phyloP scores from a whole-genome alignment of 1,284 basidiomycete species.

The Apiotrichum laibachii region DNA sequence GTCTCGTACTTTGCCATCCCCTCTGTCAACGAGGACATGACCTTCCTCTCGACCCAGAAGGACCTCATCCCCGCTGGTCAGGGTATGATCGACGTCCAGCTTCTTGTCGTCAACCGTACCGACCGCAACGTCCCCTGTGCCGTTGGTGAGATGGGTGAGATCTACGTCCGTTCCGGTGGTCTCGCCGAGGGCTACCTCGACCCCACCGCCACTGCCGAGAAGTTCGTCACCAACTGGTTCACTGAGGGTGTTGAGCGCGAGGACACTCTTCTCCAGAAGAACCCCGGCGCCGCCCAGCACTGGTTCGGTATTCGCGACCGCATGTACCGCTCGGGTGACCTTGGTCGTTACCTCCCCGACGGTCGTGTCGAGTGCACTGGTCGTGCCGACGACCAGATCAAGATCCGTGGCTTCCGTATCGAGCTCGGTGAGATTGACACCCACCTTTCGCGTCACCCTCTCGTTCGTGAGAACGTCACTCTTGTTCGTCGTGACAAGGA shows the following conservation, averaged over 20 bases:
- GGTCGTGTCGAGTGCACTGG: conserved; percentile 97
- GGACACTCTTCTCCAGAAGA: conserved; percentile 66
- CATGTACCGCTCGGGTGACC: conserved; percentile 96
- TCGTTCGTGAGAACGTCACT: conserved; percentile 95
- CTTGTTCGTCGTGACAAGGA: conserved; percentile 96
- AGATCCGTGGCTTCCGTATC: conserved; percentile 98
- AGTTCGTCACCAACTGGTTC: conserved; percentile 94
- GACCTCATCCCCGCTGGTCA: conserved; percentile 97
- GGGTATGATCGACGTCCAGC: conserved; percentile 97
- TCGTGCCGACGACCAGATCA: conserved; percentile 97
- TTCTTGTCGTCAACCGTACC: conserved; percentile 93
- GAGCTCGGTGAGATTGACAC: conserved; percentile 99
- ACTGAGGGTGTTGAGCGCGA: conserved; percentile 57
- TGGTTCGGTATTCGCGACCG: conserved; percentile 98
- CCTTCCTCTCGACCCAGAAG: conserved; percentile 91
- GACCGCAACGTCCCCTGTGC: conserved; percentile 86
- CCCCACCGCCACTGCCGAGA: conserved; percentile 75
- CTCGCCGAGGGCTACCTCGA: conserved; percentile 95
- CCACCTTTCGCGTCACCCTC: conserved; percentile 87
- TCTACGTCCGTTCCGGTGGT: conserved; percentile 95
- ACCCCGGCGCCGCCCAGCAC: conserved; percentile 65
- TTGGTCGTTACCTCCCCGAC: conserved; percentile 90
- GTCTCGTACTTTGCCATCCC: conserved; percentile 97
- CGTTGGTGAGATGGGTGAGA: conserved; percentile 96
- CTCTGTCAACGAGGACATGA: conserved; percentile 74